These are phyloP conservation scores for Xylaria sp. DNA, from an alignment of 2,329 filamentous ascomycete species.

Conservation along the genomic window DNA sequence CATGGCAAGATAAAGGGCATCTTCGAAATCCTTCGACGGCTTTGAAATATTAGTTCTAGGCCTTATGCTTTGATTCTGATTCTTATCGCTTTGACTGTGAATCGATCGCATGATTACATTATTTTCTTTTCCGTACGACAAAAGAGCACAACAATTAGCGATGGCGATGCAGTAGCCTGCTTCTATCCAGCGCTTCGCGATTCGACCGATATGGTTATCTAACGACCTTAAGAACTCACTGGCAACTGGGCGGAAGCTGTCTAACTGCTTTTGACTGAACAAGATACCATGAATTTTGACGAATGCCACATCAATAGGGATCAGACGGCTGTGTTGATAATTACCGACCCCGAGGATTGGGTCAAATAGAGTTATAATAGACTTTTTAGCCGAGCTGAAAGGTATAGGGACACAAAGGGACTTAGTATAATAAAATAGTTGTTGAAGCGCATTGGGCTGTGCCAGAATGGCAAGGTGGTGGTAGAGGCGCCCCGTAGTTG, in stretches of 20 bases:
- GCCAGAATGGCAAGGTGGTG: constrained; percentile 88
- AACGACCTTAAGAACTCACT: constrained; percentile 65
- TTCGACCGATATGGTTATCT: constrained; percentile 66
- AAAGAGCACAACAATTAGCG: constrained; percentile 63
- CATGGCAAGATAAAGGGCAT: constrained; percentile 43
- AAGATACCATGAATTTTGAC: constrained; percentile 73
- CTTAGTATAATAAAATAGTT: constrained; percentile 78
- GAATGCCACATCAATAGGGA: constrained; percentile 67
- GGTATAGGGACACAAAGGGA: constrained; percentile 74
- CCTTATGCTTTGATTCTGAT: constrained; percentile 40
- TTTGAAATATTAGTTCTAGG: constrained; percentile 39
- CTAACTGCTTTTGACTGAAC: constrained; percentile 63
- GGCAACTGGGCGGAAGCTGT: constrained; percentile 59
- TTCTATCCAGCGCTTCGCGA: constrained; percentile 63
- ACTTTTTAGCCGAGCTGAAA: constrained; percentile 75
- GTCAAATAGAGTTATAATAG: constrained; percentile 75
- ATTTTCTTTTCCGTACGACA: constrained; percentile 63
- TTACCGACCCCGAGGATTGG: constrained; percentile 58
- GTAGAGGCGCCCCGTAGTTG: constrained; percentile 81
- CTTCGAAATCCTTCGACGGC: constrained; percentile 39
- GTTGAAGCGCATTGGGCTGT: constrained; percentile 74
- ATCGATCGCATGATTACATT: constrained; percentile 60
- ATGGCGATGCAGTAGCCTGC: constrained; percentile 68
- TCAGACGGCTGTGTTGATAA: constrained; percentile 51
- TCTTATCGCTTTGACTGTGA: constrained; percentile 47